phyloP scores from a whole-genome alignment of 805 yeast species.

The Ogataea trehaloabstinens region DNA sequence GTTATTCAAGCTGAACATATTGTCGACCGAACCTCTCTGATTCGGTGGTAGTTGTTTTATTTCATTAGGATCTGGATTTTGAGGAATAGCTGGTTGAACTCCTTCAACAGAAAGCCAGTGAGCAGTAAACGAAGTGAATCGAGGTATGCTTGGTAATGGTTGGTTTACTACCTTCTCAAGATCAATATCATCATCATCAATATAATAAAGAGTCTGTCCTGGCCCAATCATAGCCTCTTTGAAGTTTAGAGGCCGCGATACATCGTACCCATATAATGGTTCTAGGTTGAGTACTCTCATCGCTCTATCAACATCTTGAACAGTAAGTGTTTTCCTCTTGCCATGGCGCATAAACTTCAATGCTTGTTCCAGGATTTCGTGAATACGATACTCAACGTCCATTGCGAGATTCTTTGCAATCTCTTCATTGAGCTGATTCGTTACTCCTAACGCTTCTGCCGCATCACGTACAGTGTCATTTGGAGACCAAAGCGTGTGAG shows the following conservation, averaged over 20 bases:
- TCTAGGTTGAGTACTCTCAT: constrained; percentile 85
- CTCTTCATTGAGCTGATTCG: constrained; percentile 73
- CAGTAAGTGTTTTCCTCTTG: constrained; percentile 75
- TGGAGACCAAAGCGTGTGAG: constrained; percentile 96
- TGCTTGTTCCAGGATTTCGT: constrained; percentile 94
- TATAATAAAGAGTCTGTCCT: constrained; percentile 89
- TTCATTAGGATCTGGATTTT: constrained; percentile 84
- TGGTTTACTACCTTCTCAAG: constrained; percentile 90
- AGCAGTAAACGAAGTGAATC: constrained; percentile 88
- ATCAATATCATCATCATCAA: constrained; percentile 90
- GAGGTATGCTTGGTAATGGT: constrained; percentile 93
- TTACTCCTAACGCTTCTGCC: constrained; percentile 85
- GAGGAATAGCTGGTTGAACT: constrained; percentile 96
- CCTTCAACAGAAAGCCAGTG: constrained; percentile 99
- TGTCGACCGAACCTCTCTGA: constrained; percentile 77
- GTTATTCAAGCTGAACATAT: constrained; percentile 53
- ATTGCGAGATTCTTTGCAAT: constrained; percentile 92
- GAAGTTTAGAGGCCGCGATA: constrained; percentile 66
- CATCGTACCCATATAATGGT: constrained; percentile 88
- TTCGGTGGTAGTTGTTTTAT: constrained; percentile 74
- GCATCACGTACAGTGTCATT: constrained; percentile 95
- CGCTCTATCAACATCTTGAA: constrained; percentile 80
- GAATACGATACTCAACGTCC: constrained; percentile 98
- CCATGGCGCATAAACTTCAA: constrained; percentile 94
- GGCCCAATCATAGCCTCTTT: constrained; percentile 86